These are phyloP conservation scores for Atkinsonella texensis DNA, from an alignment of 2,329 filamentous ascomycete species.

Conservation along the genomic window DNA sequence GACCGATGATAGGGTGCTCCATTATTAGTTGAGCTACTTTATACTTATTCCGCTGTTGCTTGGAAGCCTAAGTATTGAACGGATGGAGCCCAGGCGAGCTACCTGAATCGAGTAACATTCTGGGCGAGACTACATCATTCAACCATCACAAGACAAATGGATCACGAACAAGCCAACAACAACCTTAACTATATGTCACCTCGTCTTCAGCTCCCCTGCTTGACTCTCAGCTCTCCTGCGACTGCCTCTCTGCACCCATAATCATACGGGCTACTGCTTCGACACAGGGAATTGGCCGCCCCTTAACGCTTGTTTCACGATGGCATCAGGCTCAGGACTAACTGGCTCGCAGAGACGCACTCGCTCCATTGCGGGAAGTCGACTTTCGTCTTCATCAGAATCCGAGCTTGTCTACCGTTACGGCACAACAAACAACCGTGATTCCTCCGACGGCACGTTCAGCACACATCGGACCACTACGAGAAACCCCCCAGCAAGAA, in stretches of 20 bases:
- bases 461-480: conserved; percentile 40
- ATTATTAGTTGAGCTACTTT: neutral
- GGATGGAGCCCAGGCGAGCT: neutral
- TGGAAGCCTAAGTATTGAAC: neutral
- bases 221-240: neutral
- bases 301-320: conserved; percentile 5
- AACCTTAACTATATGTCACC: neutral
- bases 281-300: neutral
- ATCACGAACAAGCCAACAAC: neutral
- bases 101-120: neutral
- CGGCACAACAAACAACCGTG: conserved; percentile 16
- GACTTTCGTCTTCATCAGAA: conserved; percentile 29
- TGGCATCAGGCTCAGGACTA: conserved; percentile 19
- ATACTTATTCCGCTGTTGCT: neutral
- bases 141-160: neutral
- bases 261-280: neutral
- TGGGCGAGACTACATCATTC: neutral
- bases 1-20: neutral
- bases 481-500: conserved; percentile 31
- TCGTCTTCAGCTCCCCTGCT: neutral
- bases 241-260: neutral
- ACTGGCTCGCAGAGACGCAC: conserved; percentile 18
- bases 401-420: conserved; percentile 29
- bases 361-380: conserved; percentile 14
- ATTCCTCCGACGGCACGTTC: conserved; percentile 35